A percentile compares a stretch with the other conserved stretches of the same genome.
These are phyloP conservation scores for Persicaria maculosa DNA, from an alignment of 148 eudicot genomes.

Conservation along the genomic window DNA sequence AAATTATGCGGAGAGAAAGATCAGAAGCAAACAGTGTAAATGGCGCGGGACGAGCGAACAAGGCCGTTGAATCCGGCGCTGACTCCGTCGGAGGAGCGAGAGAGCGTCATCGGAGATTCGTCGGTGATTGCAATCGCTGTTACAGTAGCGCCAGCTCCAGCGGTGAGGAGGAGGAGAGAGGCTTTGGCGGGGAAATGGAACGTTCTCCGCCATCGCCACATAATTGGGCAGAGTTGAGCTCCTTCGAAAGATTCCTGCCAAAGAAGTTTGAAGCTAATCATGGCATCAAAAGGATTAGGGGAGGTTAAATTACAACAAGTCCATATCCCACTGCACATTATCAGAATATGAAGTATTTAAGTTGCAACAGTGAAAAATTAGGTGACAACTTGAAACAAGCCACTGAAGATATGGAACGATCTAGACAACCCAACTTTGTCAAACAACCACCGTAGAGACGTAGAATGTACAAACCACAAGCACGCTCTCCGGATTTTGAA, in stretches of 20 bases:
- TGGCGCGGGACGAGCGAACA: conserved; percentile 64
- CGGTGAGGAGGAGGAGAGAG: conserved; percentile 39
- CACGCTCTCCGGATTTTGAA: too few species aligned
- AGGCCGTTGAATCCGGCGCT: conserved; percentile 37
- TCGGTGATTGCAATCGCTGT: conserved; percentile 22
- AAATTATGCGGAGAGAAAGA: not conserved
- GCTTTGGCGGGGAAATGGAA: conserved; percentile 23
- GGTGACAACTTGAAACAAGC: too few species aligned
- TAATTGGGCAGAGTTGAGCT: not conserved
- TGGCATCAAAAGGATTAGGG: too few species aligned
- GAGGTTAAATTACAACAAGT: too few species aligned
- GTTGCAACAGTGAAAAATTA: too few species aligned
- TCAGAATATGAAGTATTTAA: too few species aligned
- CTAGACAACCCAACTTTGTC: too few species aligned
- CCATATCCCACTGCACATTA: too few species aligned
- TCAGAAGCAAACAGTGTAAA: conserved; percentile 44
- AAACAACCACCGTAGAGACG: too few species aligned
- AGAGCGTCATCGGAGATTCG: conserved; percentile 10
- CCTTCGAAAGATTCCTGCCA: conserved; percentile 8
- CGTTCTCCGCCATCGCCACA: conserved; percentile 10
- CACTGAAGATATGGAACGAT: too few species aligned
- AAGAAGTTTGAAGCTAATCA: too few species aligned
- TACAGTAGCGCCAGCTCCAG: conserved; percentile 33
- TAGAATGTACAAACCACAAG: too few species aligned
- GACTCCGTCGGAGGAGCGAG: conserved; percentile 21